These are phyloP conservation scores for Paraglomus occultum DNA, from an alignment of 192 early-diverging fungal species.

Conservation along the genomic window DNA sequence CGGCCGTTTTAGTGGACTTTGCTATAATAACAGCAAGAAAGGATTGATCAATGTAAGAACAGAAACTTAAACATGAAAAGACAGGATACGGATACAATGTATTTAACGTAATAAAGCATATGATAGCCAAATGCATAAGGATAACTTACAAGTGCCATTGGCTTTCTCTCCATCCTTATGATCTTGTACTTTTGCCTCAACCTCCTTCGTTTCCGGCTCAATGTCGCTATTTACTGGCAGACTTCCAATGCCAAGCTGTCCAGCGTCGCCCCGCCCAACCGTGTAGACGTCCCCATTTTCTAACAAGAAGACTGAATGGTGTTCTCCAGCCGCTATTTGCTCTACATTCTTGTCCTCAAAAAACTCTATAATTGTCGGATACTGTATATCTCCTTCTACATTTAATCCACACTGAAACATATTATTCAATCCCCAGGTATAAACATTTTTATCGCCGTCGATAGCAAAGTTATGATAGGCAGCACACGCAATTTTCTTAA, in stretches of 20 bases:
- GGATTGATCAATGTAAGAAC: conserved; percentile 25
- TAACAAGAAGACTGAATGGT: conserved; percentile 79
- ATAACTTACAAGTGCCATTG: neutral
- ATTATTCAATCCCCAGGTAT: conserved; percentile 89
- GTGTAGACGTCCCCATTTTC: conserved; percentile 70
- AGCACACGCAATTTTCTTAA: conserved; percentile 70
- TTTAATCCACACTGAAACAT: conserved; percentile 77
- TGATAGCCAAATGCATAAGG: neutral
- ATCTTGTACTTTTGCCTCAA: neutral
- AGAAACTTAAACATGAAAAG: neutral
- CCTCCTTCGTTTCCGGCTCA: conserved; percentile 33
- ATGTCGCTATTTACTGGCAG: conserved; percentile 33
- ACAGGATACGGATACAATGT: neutral
- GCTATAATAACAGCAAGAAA: conserved; percentile 40
- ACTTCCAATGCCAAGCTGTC: conserved; percentile 72
- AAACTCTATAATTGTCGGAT: conserved; percentile 56
- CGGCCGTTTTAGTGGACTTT: conserved; percentile 48
- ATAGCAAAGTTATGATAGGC: conserved; percentile 85
- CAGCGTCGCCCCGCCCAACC: conserved; percentile 83
- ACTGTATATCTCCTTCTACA: conserved; percentile 47
- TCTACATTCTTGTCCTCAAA: conserved; percentile 48
- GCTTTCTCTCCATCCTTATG: conserved; percentile 9
- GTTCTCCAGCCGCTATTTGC: conserved; percentile 78
- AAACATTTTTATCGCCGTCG: conserved; percentile 62
- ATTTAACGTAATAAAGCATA: neutral